Percentiles rank a stretch among this genome's conserved stretches.
Conservation (phyloP, 2,329 filamentous ascomycete genomes). For the Xylaria sp. region DNA sequence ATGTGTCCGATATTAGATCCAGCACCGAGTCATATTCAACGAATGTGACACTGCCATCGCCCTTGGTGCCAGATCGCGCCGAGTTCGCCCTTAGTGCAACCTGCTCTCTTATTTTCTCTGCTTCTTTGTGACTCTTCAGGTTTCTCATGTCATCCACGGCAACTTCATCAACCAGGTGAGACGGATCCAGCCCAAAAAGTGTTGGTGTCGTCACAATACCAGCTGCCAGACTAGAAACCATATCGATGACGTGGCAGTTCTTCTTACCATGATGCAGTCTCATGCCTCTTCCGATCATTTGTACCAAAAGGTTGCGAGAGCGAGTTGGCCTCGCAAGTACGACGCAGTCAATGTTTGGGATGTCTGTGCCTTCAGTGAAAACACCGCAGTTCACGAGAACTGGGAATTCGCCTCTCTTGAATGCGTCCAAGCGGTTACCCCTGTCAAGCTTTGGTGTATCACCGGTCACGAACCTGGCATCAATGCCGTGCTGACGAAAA, state of each 20-base stretch:
- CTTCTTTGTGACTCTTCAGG: slow-evolving; percentile 56
- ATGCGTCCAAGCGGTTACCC: slow-evolving; percentile 73
- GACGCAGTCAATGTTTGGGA: slow-evolving; percentile 95
- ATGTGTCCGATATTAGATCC: slow-evolving; percentile 84
- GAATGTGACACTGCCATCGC: slow-evolving; percentile 66
- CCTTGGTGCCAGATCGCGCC: neutral
- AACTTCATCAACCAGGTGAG: slow-evolving; percentile 73
- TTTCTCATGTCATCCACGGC: slow-evolving; percentile 65
- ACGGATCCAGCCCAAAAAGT: slow-evolving; percentile 88
- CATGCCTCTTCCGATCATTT: slow-evolving; percentile 98
- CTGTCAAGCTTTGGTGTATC: slow-evolving; percentile 75
- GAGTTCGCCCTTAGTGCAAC: slow-evolving; percentile 24
- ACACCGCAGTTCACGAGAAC: slow-evolving; percentile 94
- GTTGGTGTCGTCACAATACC: slow-evolving; percentile 92
- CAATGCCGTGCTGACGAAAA: slow-evolving; percentile 78
- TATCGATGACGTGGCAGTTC: slow-evolving; percentile 94
- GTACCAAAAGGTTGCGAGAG: slow-evolving; percentile 90
- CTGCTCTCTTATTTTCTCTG: slow-evolving; percentile 45
- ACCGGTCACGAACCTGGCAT: slow-evolving; percentile 86
- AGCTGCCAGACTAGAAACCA: slow-evolving; percentile 83
- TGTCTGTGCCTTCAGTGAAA: slow-evolving; percentile 96
- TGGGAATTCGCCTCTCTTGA: slow-evolving; percentile 77
- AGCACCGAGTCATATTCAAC: slow-evolving; percentile 92
- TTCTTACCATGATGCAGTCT: slow-evolving; percentile 79
- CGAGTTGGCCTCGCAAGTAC: slow-evolving; percentile 85